A percentile compares a stretch with the other conserved stretches of the same genome.
Evolutionary conservation across 208 protist species (phyloP).

Genomic region (Trypanosoma lewisi): DNA sequence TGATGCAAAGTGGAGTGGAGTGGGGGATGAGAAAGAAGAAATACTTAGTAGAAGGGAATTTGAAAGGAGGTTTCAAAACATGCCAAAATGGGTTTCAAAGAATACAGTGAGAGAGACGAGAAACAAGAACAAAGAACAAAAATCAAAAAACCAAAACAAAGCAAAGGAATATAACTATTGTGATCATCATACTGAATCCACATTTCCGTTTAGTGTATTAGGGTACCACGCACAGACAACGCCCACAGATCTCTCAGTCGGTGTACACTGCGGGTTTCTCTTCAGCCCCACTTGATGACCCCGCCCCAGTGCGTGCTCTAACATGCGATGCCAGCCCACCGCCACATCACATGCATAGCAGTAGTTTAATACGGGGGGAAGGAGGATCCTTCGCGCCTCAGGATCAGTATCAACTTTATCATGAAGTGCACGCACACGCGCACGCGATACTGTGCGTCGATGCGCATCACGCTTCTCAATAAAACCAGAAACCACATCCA

Average conservation of each 20-base stretch:
- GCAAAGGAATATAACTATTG: neutral
- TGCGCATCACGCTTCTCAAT: conserved; percentile 38
- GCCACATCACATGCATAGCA: conserved; percentile 73
- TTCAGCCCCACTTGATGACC: conserved; percentile 36
- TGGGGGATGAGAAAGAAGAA: too few relatives aligned
- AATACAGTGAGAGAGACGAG: too few relatives aligned
- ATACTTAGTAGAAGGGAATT: too few relatives aligned
- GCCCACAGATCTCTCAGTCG: conserved; percentile 28
- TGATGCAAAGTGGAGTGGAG: too few relatives aligned
- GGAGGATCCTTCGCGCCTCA: conserved; percentile 29
- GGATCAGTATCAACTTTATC: conserved; percentile 27
- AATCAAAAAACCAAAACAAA: neutral
- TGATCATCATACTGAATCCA: neutral
- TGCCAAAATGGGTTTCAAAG: too few relatives aligned
- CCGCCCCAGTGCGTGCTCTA: conserved; percentile 67
- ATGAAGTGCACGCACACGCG: conserved; percentile 27
- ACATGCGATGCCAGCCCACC: conserved; percentile 73
- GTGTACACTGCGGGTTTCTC: conserved; percentile 32
- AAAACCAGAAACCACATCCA: conserved; percentile 31
- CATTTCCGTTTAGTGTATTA: neutral
- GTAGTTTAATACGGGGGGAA: conserved; percentile 80
- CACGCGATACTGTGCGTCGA: conserved; percentile 31
- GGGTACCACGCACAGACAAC: neutral
- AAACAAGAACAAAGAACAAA: too few relatives aligned
- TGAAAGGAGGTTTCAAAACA: too few relatives aligned